Evolutionary conservation across 31 red algal genomes (phyloP).

Genomic region (Endocladia muricata): DNA sequence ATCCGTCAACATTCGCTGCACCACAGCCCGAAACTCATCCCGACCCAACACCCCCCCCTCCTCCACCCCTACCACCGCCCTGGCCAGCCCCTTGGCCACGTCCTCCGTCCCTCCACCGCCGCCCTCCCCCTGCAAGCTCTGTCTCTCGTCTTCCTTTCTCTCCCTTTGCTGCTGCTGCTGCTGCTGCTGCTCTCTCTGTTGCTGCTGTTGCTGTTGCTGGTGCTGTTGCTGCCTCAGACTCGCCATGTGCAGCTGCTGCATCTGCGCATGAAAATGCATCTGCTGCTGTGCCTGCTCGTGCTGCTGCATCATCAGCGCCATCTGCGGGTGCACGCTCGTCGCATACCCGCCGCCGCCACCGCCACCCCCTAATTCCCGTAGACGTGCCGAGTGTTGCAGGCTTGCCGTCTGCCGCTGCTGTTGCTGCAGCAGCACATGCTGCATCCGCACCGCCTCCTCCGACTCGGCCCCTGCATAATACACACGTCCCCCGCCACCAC

Average conservation of each 20-base stretch:
- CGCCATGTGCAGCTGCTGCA: no score
- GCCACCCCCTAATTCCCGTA: no score
- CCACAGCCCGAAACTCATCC: constrained; percentile 42
- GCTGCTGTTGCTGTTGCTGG: constrained; percentile 33
- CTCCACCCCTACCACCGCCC: constrained; percentile 4
- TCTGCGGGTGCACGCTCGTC: constrained; percentile 8
- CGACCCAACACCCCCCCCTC: constrained; percentile 27
- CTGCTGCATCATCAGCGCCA: constrained; percentile 31
- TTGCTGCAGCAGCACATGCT: no score
- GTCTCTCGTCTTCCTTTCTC: neutral
- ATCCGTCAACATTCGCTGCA: constrained; percentile 62
- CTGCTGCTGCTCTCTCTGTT: constrained; percentile 38
- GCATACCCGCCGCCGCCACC: neutral
- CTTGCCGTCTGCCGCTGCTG: no score
- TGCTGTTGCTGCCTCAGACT: no score
- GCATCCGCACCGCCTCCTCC: no score
- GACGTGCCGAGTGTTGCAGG: no score
- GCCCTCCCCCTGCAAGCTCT: neutral
- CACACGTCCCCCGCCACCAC: no score
- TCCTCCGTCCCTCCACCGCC: neutral
- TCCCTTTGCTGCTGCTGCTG: constrained; percentile 48
- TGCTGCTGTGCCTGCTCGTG: constrained; percentile 41
- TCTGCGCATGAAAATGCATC: constrained; percentile 1
- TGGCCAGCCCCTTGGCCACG: neutral
- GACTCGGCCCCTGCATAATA: no score